Evolutionary conservation across 306 rosid genomes (phyloP).

Genomic region (Carpinus viminea): DNA sequence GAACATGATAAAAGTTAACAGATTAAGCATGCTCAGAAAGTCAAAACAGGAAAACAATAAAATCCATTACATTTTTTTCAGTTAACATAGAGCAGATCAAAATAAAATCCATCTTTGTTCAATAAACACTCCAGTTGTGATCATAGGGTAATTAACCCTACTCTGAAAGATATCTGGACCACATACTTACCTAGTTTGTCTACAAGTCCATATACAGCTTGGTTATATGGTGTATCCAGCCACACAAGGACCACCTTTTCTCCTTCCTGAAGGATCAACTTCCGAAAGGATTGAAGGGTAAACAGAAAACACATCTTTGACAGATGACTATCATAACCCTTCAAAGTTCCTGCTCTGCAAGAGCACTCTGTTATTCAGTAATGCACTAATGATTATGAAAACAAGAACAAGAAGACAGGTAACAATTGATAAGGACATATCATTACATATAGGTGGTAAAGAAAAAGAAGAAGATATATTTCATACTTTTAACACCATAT

Average conservation of each 20-base stretch:
- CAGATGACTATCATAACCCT: conserved; percentile 70
- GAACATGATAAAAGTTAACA: conserved; percentile 26
- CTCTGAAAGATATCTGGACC: conserved; percentile 21
- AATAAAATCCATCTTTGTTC: background rate
- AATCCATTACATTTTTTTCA: background rate
- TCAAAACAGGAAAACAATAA: conserved; percentile 10
- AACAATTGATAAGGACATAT: background rate
- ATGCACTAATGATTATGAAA: conserved; percentile 13
- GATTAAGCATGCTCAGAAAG: conserved; percentile 16
- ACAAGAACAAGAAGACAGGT: background rate
- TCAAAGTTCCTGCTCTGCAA: conserved; percentile 57
- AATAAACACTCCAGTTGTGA: background rate
- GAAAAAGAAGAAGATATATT: background rate
- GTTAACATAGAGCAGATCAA: background rate
- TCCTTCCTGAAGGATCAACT: conserved; percentile 97
- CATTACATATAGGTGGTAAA: background rate
- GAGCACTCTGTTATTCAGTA: conserved; percentile 20
- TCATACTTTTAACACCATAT: background rate
- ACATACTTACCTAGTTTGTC: conserved; percentile 74
- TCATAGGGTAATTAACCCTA: conserved; percentile 21
- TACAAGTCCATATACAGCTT: conserved; percentile 90
- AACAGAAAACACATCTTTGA: conserved; percentile 82
- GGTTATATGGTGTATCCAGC: conserved; percentile 91
- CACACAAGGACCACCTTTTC: conserved; percentile 94
- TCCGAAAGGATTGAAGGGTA: conserved; percentile 80